phyloP scores from a whole-genome alignment of 164 flowering plant genomes.

The Taxillus chinensis region DNA sequence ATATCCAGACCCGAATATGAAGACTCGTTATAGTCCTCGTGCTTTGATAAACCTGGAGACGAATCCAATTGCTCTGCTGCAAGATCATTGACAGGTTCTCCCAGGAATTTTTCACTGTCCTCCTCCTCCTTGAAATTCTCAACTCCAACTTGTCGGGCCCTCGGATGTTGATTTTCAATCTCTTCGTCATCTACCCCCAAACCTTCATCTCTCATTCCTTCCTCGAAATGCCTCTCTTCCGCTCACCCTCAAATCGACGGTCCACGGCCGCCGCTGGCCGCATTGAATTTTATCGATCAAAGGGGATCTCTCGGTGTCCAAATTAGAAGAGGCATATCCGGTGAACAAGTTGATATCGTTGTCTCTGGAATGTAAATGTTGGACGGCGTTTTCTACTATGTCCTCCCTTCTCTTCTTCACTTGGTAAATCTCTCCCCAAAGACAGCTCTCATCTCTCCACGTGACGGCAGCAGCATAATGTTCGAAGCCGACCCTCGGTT shows the following conservation, averaged over 20 bases:
- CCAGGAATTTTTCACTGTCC: slow-evolving; percentile 12
- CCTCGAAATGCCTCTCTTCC: slow-evolving; percentile 9
- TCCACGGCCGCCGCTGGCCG: slow-evolving; percentile 19
- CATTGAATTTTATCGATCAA: slow-evolving; percentile 19
- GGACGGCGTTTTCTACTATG: slow-evolving; percentile 14
- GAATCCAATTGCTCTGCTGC: slow-evolving; percentile 5
- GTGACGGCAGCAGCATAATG: slow-evolving; percentile 24
- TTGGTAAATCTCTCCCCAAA: slow-evolving; percentile 19
- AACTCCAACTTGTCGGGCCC: slow-evolving; percentile 8
- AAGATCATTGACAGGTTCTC: slow-evolving; percentile 19
- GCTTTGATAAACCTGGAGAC: slow-evolving; percentile 8
- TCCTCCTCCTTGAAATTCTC: slow-evolving; percentile 14
- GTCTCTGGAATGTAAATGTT: slow-evolving; percentile 10
- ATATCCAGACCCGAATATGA: slow-evolving; percentile 49
- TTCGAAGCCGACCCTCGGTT: slow-evolving; percentile 30
- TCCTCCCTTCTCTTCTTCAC: slow-evolving; percentile 26
- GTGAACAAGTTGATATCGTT: slow-evolving; percentile 9
- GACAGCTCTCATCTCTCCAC: slow-evolving; percentile 29
- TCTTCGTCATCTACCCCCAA: slow-evolving; percentile 7
- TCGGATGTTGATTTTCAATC: slow-evolving; percentile 14
- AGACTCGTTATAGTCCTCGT: slow-evolving; percentile 18
- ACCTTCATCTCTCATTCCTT: slow-evolving; percentile 8
- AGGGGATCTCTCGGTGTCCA: slow-evolving; percentile 15
- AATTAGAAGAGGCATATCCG: slow-evolving; percentile 14
- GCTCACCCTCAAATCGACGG: slow-evolving; percentile 14